phyloP scores from a whole-genome alignment of 225 moss, liverwort and hornwort genomes.

The Polytrichum commune region DNA sequence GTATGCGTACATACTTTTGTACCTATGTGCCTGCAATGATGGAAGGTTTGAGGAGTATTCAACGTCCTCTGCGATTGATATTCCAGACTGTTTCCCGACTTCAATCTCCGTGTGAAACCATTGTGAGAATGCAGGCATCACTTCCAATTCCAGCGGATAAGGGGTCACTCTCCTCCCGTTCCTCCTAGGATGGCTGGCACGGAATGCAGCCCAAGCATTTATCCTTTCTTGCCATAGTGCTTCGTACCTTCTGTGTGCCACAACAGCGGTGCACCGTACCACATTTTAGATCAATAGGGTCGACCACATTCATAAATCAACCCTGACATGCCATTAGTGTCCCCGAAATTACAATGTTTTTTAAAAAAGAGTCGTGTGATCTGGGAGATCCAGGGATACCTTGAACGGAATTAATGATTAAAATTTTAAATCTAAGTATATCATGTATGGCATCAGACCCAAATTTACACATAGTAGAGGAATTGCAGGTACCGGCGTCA shows the following conservation, averaged over 20 bases:
- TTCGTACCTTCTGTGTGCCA: background rate
- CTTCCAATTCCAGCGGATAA: background rate
- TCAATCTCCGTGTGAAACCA: conserved; percentile 1
- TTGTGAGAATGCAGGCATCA: background rate
- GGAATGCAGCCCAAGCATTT: background rate
- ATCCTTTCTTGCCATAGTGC: background rate
- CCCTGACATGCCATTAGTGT: too few species aligned
- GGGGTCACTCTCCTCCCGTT: background rate
- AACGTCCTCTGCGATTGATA: background rate
- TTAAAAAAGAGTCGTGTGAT: too few species aligned
- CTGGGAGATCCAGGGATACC: too few species aligned
- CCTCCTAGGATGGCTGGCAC: background rate
- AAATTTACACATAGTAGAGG: too few species aligned
- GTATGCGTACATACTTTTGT: background rate
- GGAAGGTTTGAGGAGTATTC: background rate
- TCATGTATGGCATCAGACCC: too few species aligned
- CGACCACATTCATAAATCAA: too few species aligned
- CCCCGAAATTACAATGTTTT: too few species aligned
- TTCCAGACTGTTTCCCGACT: background rate
- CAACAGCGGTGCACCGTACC: background rate
- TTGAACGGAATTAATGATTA: too few species aligned
- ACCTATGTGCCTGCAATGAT: background rate
- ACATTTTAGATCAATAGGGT: background rate
- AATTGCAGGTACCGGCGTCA: too few species aligned
- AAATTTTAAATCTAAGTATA: too few species aligned